Evolutionary conservation across 768 basidiomycete species (phyloP).

Genomic region (Hericium erinaceus): DNA sequence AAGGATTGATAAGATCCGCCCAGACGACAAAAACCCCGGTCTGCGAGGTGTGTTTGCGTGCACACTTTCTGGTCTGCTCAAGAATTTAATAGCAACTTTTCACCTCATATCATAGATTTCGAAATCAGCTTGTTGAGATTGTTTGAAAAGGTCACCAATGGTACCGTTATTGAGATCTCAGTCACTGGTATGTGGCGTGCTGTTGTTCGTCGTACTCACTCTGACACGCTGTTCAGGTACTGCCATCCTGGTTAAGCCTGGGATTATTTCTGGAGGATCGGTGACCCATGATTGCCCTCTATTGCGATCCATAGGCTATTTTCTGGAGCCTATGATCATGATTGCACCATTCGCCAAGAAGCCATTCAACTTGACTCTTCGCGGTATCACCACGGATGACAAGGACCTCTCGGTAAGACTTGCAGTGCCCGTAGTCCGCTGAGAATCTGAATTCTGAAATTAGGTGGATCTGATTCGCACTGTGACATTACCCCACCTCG

Average conservation of each 20-base stretch:
- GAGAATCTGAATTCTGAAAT: not conserved
- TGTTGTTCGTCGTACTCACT: not conserved
- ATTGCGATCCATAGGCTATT: slow-evolving; percentile 88
- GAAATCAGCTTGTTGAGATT: slow-evolving; percentile 86
- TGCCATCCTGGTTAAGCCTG: slow-evolving; percentile 85
- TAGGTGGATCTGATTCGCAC: slow-evolving; percentile 86
- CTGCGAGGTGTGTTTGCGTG: slow-evolving; percentile 52
- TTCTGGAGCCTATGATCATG: slow-evolving; percentile 82
- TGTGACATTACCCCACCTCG: slow-evolving; percentile 83
- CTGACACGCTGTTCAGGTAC: slow-evolving; percentile 49
- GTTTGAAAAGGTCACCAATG: slow-evolving; percentile 88
- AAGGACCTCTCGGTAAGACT: slow-evolving; percentile 76
- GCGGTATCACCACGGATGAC: slow-evolving; percentile 89
- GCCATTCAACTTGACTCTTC: slow-evolving; percentile 69
- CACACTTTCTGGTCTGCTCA: slow-evolving; percentile 1
- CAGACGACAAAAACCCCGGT: slow-evolving; percentile 92
- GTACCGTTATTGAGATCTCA: slow-evolving; percentile 90
- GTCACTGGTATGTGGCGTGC: slow-evolving; percentile 61
- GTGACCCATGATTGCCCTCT: slow-evolving; percentile 82
- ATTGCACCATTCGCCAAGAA: slow-evolving; percentile 91
- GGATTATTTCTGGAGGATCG: slow-evolving; percentile 77
- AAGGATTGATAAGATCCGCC: slow-evolving; percentile 78
- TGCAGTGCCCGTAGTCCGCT: not conserved
- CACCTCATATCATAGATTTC: slow-evolving; percentile 47
- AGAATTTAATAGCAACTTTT: not conserved